Conservation (phyloP, 1,139 yeast genomes). For the Protomyces lactucae-debilis region DNA sequence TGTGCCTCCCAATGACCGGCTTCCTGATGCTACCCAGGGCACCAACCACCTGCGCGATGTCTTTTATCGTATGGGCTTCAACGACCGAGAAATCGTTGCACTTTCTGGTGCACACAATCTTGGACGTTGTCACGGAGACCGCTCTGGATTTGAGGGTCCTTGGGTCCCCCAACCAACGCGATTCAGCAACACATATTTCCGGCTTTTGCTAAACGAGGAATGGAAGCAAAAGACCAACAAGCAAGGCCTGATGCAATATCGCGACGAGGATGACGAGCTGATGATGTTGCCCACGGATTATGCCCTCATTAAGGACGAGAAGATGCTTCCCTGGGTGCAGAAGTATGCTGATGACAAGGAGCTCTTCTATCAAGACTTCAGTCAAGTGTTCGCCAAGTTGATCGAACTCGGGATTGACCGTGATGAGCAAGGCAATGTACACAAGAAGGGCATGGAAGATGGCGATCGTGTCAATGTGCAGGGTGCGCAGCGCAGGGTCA, state of each 20-base stretch:
- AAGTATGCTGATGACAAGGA: conserved; percentile 68
- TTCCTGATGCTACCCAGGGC: conserved; percentile 76
- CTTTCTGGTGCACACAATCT: conserved; percentile 72
- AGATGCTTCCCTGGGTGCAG: conserved; percentile 61
- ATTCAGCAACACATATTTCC: conserved; percentile 76
- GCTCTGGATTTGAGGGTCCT: conserved; percentile 74
- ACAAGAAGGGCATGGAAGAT: conserved; percentile 27
- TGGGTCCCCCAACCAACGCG: conserved; percentile 83
- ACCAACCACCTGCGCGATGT: conserved; percentile 63
- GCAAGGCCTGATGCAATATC: conserved; percentile 36
- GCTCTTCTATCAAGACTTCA: conserved; percentile 65
- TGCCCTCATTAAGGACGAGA: conserved; percentile 63
- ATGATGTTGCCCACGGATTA: conserved; percentile 91
- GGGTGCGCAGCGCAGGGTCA: conserved; percentile 19
- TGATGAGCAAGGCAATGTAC: conserved; percentile 26
- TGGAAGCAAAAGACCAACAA: conserved; percentile 58
- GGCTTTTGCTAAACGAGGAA: conserved; percentile 57
- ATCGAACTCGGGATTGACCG: conserved; percentile 62
- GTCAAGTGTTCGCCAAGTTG: conserved; percentile 62
- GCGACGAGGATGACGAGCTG: conserved; percentile 55
- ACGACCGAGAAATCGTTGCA: conserved; percentile 79
- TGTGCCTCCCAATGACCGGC: conserved; percentile 54
- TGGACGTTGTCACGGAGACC: conserved; percentile 52
- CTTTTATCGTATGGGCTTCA: conserved; percentile 68
- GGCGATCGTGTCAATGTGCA: conserved; percentile 16